Evolutionary conservation across 768 basidiomycete genomes (phyloP).

Genomic region (Pulveroboletus sp.): DNA sequence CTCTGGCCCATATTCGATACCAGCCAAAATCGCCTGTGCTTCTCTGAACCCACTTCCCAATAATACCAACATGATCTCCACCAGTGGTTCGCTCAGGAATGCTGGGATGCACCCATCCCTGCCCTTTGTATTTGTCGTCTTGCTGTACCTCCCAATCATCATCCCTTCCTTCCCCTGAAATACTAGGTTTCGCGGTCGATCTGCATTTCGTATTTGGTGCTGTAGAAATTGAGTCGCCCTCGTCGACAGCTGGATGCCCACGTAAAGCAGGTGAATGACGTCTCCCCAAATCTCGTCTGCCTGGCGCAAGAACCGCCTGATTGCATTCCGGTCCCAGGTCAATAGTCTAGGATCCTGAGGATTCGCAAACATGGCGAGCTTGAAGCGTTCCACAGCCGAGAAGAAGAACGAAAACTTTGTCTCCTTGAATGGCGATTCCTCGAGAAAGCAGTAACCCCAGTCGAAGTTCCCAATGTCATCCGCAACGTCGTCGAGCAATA

Average conservation of each 20-base stretch:
- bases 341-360: too few relatives aligned
- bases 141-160: background rate
- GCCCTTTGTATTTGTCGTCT: too few relatives aligned
- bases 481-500: too few relatives aligned
- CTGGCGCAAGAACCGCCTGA: too few relatives aligned
- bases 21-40: background rate
- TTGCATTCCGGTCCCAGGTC: too few relatives aligned
- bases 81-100: too few relatives aligned
- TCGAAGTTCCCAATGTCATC: background rate
- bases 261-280: background rate
- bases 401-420: background rate
- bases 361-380: background rate
- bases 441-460: constrained; percentile 2
- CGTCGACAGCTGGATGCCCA: background rate
- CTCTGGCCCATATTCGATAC: background rate
- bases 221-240: constrained; percentile 3
- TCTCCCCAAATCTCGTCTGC: background rate
- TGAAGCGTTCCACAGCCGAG: background rate
- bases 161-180: constrained; percentile 5
- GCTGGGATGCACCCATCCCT: too few relatives aligned
- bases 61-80: too few relatives aligned
- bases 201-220: constrained; percentile 1
- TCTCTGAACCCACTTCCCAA: too few relatives aligned
- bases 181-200: background rate
- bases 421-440: too few relatives aligned